A percentile compares a stretch with the other conserved stretches of the same genome.
These are phyloP conservation scores for Tympanopsis confertula DNA, from an alignment of 2,329 filamentous ascomycete species.

Conservation along the genomic window DNA sequence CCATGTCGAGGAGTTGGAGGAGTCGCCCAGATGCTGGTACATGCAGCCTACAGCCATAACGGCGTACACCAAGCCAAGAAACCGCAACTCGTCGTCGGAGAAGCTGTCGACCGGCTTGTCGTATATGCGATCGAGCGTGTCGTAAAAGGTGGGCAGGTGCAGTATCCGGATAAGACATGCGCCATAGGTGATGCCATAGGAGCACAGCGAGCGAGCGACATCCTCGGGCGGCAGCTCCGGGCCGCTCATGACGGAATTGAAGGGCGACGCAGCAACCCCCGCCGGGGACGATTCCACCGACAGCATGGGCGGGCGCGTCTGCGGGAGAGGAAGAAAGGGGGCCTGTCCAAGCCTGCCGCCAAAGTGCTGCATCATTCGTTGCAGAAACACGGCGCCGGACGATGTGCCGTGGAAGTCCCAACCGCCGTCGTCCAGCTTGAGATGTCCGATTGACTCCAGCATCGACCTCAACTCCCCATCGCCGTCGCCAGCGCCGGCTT, in stretches of 20 bases:
- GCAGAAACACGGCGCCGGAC: conserved; percentile 79
- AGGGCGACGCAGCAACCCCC: conserved; percentile 48
- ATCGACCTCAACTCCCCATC: conserved; percentile 80
- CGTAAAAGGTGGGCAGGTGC: conserved; percentile 72
- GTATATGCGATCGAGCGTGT: conserved; percentile 68
- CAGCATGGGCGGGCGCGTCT: conserved; percentile 33
- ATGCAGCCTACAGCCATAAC: conserved; percentile 64
- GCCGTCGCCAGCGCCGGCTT: conserved; percentile 3
- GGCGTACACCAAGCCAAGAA: conserved; percentile 60
- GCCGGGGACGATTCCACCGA: conserved; percentile 62
- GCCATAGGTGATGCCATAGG: conserved; percentile 42
- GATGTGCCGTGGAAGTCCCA: conserved; percentile 95
- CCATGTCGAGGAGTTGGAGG: conserved; percentile 34
- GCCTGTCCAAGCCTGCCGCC: conserved; percentile 60
- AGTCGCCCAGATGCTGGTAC: conserved; percentile 38
- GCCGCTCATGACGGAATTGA: conserved; percentile 18
- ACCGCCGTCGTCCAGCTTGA: conserved; percentile 85
- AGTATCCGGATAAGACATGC: conserved; percentile 57
- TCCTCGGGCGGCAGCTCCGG: conserved; percentile 59
- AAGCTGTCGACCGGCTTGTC: conserved; percentile 51
- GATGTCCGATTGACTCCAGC: conserved; percentile 82
- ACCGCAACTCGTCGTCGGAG: conserved; percentile 52
- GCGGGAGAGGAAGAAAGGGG: conserved; percentile 42
- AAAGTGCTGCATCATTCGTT: conserved; percentile 78
- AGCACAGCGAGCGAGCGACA: conserved; percentile 38